Evolutionary conservation across 345 rosid genomes (phyloP).

Genomic region (Ceriops tagal): DNA sequence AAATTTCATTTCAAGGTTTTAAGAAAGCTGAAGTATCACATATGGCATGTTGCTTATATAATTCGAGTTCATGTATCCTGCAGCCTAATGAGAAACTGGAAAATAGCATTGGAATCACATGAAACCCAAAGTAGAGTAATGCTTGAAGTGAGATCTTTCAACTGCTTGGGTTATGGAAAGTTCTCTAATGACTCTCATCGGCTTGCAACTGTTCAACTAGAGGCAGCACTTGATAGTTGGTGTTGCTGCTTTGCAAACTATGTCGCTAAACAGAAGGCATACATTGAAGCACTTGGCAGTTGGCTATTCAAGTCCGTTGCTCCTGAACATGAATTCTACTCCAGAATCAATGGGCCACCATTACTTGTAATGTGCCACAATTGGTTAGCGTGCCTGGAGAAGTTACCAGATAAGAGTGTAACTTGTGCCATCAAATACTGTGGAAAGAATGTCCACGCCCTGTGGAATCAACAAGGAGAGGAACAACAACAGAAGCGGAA

Average conservation of each 20-base stretch:
- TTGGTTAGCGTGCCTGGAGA: constrained; percentile 36
- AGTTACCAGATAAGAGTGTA: constrained; percentile 35
- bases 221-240: constrained; percentile 40
- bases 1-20: neutral
- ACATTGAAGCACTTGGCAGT: constrained; percentile 38
- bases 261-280: constrained; percentile 35
- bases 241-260: constrained; percentile 28
- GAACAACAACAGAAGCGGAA: constrained; percentile 47
- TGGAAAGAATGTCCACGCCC: constrained; percentile 22
- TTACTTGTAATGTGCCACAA: constrained; percentile 31
- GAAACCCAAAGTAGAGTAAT: constrained; percentile 38
- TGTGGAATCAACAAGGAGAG: constrained; percentile 41
- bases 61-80: constrained; percentile 5
- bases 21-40: neutral
- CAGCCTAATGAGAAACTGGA: constrained; percentile 43
- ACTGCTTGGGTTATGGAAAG: constrained; percentile 21
- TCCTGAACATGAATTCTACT: constrained; percentile 31
- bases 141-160: constrained; percentile 35
- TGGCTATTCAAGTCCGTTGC: constrained; percentile 38
- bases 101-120: constrained; percentile 33
- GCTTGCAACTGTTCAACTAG: constrained; percentile 41
- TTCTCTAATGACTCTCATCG: constrained; percentile 31
- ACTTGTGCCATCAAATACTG: constrained; percentile 28
- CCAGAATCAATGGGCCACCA: constrained; percentile 24
- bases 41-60: constrained; percentile 2